Conservation (phyloP, 257 asterid genomes). For the Ajuga chamaepitys region DNA sequence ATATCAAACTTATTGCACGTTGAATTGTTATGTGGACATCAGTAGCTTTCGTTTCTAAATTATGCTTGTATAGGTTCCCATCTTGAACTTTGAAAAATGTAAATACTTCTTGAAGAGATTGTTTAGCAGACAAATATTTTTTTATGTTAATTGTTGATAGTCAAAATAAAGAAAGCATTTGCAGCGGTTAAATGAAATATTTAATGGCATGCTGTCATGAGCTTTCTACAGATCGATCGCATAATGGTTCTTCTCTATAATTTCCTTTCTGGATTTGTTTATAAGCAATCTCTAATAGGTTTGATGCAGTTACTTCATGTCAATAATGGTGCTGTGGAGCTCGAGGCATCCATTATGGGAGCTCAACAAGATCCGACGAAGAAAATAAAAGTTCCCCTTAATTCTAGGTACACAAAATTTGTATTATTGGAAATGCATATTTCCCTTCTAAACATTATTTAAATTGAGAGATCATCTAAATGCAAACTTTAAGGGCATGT, state of each 20-base stretch:
- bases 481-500: not conserved
- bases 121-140: not conserved
- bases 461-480: not conserved
- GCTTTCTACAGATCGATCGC: not conserved
- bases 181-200: not conserved
- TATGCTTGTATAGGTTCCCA: not conserved
- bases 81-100: not conserved
- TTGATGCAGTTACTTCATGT: slow-evolving; percentile 80
- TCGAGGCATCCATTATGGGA: slow-evolving; percentile 89
- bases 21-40: slow-evolving; percentile 2
- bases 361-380: slow-evolving; percentile 84
- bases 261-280: slow-evolving; percentile 24
- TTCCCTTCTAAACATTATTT: not conserved
- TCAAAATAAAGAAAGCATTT: slow-evolving; percentile 4
- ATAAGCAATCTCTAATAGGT: slow-evolving; percentile 40
- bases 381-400: slow-evolving; percentile 73
- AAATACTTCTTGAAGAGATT: not conserved
- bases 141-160: slow-evolving; percentile 8
- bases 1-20: not conserved
- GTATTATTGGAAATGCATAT: not conserved
- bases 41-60: not conserved
- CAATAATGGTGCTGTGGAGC: slow-evolving; percentile 87
- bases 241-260: slow-evolving; percentile 1
- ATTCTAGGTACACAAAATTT: slow-evolving; percentile 59
- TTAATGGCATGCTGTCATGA: not conserved